phyloP scores from a whole-genome alignment of 257 asterid species.

The Lycium ferocissimum region DNA sequence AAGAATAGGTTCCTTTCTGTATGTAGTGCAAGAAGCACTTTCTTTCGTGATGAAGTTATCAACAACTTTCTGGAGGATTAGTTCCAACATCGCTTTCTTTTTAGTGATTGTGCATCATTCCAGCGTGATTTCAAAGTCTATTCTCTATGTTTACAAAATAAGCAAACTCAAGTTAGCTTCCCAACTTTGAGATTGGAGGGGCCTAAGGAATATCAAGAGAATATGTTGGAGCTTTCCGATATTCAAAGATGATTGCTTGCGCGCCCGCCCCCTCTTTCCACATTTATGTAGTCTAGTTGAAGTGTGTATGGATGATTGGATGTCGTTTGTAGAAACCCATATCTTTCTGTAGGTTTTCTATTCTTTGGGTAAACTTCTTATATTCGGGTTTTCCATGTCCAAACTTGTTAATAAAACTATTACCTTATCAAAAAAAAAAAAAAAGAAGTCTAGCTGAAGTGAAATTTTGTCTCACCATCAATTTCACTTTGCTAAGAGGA shows the following conservation, averaged over 20 bases:
- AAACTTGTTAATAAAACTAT: not conserved
- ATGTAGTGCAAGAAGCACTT: constrained; percentile 13
- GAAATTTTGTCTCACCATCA: not conserved
- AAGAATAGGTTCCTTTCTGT: not conserved
- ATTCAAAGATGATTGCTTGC: constrained; percentile 3
- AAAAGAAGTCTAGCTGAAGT: not conserved
- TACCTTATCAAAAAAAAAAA: not conserved
- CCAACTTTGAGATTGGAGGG: not conserved
- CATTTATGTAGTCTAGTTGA: not conserved
- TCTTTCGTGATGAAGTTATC: not conserved
- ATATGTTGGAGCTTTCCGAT: not conserved
- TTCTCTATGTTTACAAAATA: not conserved
- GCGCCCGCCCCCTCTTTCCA: not conserved
- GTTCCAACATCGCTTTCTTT: not conserved
- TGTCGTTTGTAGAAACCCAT: not conserved
- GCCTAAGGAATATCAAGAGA: constrained; percentile 14
- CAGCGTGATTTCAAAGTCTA: not conserved
- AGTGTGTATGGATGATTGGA: not conserved
- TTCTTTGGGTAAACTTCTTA: not conserved
- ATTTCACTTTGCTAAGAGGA: constrained; percentile 3
- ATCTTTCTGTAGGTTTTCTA: not conserved
- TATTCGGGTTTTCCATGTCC: not conserved
- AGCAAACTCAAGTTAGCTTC: constrained; percentile 1
- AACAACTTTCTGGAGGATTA: constrained; percentile 2
- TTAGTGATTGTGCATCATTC: not conserved